Base-by-base conservation (phyloP, 352 stramenopile species). In the Aphanomyces stellatus region DNA sequence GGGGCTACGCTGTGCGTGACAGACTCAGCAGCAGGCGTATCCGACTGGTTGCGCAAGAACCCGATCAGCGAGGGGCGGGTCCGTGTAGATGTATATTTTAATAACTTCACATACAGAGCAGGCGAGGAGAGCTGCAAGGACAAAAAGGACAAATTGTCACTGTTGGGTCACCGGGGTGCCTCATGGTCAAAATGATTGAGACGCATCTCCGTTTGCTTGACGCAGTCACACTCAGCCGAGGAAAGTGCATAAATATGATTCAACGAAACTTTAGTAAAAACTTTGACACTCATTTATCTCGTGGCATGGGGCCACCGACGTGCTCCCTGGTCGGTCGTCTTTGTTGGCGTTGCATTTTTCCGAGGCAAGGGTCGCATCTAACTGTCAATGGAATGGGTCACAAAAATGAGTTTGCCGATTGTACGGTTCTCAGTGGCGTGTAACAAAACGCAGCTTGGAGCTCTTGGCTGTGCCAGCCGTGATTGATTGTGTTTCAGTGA, bases 341-440 rank as follows among this genome's bases (percentile, higher is more conserved):
- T 31, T 65, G n/a, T n/a, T n/a, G 30, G 75, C 62, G 4, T 77
- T 37, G 56, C 77, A 87, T 57, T 80, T 77, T 4, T 65, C 72
- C 1, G 55, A 76, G 6, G 76, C 77, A 27, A 87, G 72, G 2
- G 81, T 78, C 27, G 74, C 40, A 79, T 75, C 13, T 87, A 62
- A 59, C 80, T 87, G 4, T 65, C 79, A 76, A 88, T 85, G 22
- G 79, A 90, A 57, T 90, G 81, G 1, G 65, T 73, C 1, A 88
- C 49, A 34, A 85, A 68, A 69, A 88, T 88, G 17, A 79, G 85
- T 62, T 88, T 73, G 63, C 79, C 72, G 70, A 76, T 59, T n/a
- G 67, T 68, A 10, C 71, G 77, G 17, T 56, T 51, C 0, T 19
- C 2, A 84, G 66, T 1, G 71, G 56, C 17, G 55, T 51, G 22